Percentiles rank a stretch among this genome's conserved stretches.
These are phyloP conservation scores for Colletotrichum sp. DNA, from an alignment of 2,329 filamentous ascomycete species.

Conservation along the genomic window DNA sequence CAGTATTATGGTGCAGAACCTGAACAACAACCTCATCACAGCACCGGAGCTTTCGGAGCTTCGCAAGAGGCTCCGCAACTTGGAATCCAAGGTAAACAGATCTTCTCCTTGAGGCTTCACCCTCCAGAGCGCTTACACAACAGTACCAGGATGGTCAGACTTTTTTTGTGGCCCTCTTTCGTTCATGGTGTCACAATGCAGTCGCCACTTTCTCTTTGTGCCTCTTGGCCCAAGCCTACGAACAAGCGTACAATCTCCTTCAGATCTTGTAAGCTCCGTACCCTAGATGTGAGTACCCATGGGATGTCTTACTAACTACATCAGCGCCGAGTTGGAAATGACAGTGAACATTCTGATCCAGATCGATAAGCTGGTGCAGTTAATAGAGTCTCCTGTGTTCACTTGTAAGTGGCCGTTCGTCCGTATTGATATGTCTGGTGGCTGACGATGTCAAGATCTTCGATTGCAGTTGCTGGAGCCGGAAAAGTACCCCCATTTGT, in stretches of 20 bases:
- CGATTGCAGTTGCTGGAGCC: slow-evolving; percentile 94
- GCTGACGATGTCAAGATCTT: slow-evolving; percentile 66
- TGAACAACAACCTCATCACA: slow-evolving; percentile 99
- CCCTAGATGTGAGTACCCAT: neutral
- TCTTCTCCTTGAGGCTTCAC: neutral
- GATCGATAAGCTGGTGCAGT: slow-evolving; percentile 96
- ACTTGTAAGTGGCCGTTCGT: slow-evolving; percentile 72
- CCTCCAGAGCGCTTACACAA: neutral
- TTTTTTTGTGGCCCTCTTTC: slow-evolving; percentile 92
- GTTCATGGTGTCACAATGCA: slow-evolving; percentile 98
- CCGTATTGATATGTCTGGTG: neutral
- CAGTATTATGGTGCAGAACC: slow-evolving; percentile 98
- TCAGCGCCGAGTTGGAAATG: slow-evolving; percentile 94
- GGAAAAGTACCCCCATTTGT: slow-evolving; percentile 91
- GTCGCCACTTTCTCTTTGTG: slow-evolving; percentile 97
- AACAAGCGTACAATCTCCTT: slow-evolving; percentile 94
- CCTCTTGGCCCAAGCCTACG: slow-evolving; percentile 93
- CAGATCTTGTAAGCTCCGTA: slow-evolving; percentile 82
- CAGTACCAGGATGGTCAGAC: slow-evolving; percentile 80
- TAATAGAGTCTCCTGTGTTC: slow-evolving; percentile 96
- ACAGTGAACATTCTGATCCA: slow-evolving; percentile 98
- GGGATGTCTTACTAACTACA: slow-evolving; percentile 27
- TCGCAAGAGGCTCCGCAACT: slow-evolving; percentile 85
- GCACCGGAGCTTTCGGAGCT: slow-evolving; percentile 92
- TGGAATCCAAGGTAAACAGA: slow-evolving; percentile 76